Evolutionary conservation across 768 basidiomycete species (phyloP).

Genomic region (Lactarius tabidus): DNA sequence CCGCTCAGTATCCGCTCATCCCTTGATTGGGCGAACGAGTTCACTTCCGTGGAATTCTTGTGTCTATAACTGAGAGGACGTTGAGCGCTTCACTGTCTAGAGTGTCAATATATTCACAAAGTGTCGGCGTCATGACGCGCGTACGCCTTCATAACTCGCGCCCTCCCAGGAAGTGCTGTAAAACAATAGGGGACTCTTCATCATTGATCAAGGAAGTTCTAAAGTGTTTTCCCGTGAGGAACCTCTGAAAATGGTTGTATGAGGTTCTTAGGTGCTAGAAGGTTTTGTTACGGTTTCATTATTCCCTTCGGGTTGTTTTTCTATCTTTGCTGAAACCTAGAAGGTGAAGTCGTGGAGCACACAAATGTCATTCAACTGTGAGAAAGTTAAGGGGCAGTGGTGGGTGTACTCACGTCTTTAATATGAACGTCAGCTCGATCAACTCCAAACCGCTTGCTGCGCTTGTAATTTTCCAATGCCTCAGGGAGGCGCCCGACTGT

Average conservation of each 20-base stretch:
- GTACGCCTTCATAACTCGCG: constrained; percentile 11
- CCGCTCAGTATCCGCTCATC: constrained; percentile 18
- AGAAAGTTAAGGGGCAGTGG: constrained; percentile 8
- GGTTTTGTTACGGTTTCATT: constrained; percentile 22
- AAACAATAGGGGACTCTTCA: constrained; percentile 24
- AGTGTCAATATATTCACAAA: constrained; percentile 21
- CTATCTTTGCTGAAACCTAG: constrained; percentile 80
- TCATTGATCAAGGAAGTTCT: constrained; percentile 19
- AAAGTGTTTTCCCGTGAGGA: not conserved
- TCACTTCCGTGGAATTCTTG: constrained; percentile 16
- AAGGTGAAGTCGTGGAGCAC: constrained; percentile 21
- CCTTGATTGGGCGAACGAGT: constrained; percentile 10
- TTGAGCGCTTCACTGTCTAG: constrained; percentile 19
- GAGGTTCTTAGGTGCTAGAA: constrained; percentile 15
- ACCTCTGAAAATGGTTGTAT: constrained; percentile 2
- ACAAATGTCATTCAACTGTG: constrained; percentile 22
- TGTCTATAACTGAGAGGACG: constrained; percentile 16
- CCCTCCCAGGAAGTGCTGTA: constrained; percentile 13
- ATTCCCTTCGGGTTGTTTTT: constrained; percentile 48
- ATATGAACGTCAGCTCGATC: constrained; percentile 81
- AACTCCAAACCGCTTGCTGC: constrained; percentile 70
- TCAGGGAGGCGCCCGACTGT: constrained; percentile 76
- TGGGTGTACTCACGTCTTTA: constrained; percentile 56
- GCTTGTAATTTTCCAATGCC: constrained; percentile 77
- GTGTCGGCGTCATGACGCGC: constrained; percentile 21